Base-by-base conservation (phyloP, 345 rosid species). In the Odontarrhena argentea region DNA sequence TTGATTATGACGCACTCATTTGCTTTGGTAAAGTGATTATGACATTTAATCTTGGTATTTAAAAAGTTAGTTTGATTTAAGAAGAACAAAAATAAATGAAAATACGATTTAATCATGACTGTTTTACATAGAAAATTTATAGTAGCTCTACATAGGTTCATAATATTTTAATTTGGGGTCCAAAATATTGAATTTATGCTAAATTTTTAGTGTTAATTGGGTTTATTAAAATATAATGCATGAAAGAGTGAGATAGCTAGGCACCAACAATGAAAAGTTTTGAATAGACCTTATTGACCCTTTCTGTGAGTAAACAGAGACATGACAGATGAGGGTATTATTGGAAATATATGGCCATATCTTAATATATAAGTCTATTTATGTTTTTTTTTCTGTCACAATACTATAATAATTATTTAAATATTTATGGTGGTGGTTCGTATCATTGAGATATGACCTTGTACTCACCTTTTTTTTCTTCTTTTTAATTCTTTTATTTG, bases 401-500 rank as follows among this genome's bases (percentile, higher is more conserved):
- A 50, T 28, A 30, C 2, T 36, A 46, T 45, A 8, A 53, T 46
- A 8, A 53, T 46, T 62, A 35, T 70, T 64, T 24, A 63, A 63
- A 72, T 58, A 74, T 67, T 54, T 67, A 46, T 74, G 73, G 69
- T 67, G 73, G 69, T 60, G 38, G 68, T 24, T 74, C 52, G 64
- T 49, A 74, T 69, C 74, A 74, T 74, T 68, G 78, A 69, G 37
- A 75, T 73, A 59, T 63, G 78, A 63, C 74, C 61, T 75, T 74
- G 41, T 62, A 68, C 73, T 54, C 44, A 40, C 74, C 74, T 15
- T 30, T 73, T n/a, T 65, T 57, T 13, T 6, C 26, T 22, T 42
- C 11, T 28, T 18, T 43, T 42, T 25, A 53, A 44, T 55, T 46
- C 30, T 3, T 43, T 43, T 48, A 43, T 12, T 37, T 69, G 26